Evolutionary conservation across 352 stramenopile species (phyloP).

Genomic region (Phytophthora colocasiae): DNA sequence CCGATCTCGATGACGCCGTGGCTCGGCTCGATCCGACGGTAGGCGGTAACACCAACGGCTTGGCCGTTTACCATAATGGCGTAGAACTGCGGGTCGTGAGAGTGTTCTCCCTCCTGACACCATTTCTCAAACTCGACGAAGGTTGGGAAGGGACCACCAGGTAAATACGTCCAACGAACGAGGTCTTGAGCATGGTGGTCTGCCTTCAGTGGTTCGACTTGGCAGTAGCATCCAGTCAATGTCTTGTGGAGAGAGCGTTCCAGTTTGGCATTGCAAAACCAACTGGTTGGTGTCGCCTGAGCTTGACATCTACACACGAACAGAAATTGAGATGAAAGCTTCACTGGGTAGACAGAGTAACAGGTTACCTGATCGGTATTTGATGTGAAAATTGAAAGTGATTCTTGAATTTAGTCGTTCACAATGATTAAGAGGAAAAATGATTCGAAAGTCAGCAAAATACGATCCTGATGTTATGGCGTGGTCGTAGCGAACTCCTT

Average conservation of each 20-base stretch:
- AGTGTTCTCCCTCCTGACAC: slow-evolving; percentile 2
- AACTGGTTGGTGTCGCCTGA: not conserved
- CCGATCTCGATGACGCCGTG: slow-evolving; percentile 22
- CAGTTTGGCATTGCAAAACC: slow-evolving; percentile 19
- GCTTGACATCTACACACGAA: no score
- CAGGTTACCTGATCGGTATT: no score
- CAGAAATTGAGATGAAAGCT: no score
- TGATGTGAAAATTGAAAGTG: no score
- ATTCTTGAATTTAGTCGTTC: no score
- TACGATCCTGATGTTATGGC: no score
- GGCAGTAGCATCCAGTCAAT: slow-evolving; percentile 22
- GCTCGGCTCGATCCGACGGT: slow-evolving; percentile 15
- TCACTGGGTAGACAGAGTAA: no score
- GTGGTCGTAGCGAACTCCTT: no score
- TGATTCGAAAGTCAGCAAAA: no score
- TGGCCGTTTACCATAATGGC: slow-evolving; percentile 20
- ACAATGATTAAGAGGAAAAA: no score
- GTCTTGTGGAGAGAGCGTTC: slow-evolving; percentile 10
- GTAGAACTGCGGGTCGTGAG: slow-evolving; percentile 21
- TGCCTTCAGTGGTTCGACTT: slow-evolving; percentile 19
- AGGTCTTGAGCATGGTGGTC: slow-evolving; percentile 20
- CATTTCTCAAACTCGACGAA: slow-evolving; percentile 20
- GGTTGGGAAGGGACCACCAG: slow-evolving; percentile 13
- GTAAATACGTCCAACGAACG: slow-evolving; percentile 22
- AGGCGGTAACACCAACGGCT: slow-evolving; percentile 20